Base-by-base conservation (phyloP, 257 asterid species). In the Nicotiana attenuata region DNA sequence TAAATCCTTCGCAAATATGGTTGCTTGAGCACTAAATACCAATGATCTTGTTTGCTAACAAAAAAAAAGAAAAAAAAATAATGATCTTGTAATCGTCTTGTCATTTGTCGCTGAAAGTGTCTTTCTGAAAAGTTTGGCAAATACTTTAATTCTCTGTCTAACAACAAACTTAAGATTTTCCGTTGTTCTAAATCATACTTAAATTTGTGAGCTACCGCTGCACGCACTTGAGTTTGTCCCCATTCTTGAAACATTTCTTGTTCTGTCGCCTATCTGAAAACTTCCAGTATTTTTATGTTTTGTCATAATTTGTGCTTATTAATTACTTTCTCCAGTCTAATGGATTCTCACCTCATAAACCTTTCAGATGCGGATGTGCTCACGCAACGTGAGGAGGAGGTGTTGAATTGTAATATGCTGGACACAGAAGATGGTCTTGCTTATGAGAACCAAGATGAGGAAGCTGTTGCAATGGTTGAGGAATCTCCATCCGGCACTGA, bases 361-460 rank as follows among this genome's bases (percentile, higher is more conserved):
- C 81, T 15, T 86, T 65, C 78, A 84, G 86, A 83, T 82, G 83
- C 80, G 87, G 97, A 92, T 81, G 73, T 55, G 66, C 59, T 84
- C 63, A 85, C 85, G 88, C 90, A 88, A 65, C 86, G 87, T 65
- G 94, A 89, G 81, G 98, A 89, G 81, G 96, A 89, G 86, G 85
- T 91, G 79, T 77, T 90, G 83, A 84, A 81, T 81, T 88, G 93
- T 86, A 87, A 71, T 75, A 86, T 91, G 81, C 87, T 90, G 0
- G 94, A 93, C 82, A 47, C 89, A 80, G 98, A 91, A 85, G 94
- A 91, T 81, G 87, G 80, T 77, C 87, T 85, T 88, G 69, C 89
- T 20, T 89, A 82, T 81, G 97, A 91, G 85, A 87, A 86, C 87
- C 96, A 86, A 87, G 95, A 88, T 77, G 94, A 89, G 83, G 98